Conservation (phyloP, 441 rosid species). For the Jatropha multifida region DNA sequence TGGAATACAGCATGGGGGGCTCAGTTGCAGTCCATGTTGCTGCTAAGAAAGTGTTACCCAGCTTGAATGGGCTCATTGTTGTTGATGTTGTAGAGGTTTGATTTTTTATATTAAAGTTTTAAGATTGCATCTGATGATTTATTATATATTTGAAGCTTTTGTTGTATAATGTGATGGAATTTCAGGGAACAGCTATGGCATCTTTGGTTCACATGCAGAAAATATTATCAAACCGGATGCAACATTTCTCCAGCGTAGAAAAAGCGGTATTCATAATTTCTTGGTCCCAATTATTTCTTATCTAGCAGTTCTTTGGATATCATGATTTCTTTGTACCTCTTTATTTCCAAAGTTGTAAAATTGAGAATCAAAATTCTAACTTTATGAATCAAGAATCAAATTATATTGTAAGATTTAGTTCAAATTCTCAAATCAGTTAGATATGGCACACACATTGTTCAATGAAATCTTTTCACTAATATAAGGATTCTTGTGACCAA, state of each 20-base stretch:
- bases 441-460: not conserved
- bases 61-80: constrained; percentile 85
- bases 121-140: constrained; percentile 21
- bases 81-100: constrained; percentile 98
- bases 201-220: constrained; percentile 95
- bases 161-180: constrained; percentile 19
- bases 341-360: not conserved
- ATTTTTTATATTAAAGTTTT: constrained; percentile 16
- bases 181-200: constrained; percentile 95
- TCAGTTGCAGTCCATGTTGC: constrained; percentile 97
- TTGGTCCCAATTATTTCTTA: constrained; percentile 6
- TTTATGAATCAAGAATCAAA: not conserved
- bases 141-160: constrained; percentile 19
- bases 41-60: constrained; percentile 64
- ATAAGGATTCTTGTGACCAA: not conserved
- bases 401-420: not conserved
- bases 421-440: not conserved
- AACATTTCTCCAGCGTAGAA: constrained; percentile 81
- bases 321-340: not conserved
- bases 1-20: constrained; percentile 85
- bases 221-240: constrained; percentile 81
- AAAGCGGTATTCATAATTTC: constrained; percentile 61
- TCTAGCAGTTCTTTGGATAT: not conserved
- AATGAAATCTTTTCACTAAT: not conserved
- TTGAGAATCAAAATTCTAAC: not conserved